phyloP scores from a whole-genome alignment of 495 filamentous ascomycete species.

The Pseudevernia furfuracea region DNA sequence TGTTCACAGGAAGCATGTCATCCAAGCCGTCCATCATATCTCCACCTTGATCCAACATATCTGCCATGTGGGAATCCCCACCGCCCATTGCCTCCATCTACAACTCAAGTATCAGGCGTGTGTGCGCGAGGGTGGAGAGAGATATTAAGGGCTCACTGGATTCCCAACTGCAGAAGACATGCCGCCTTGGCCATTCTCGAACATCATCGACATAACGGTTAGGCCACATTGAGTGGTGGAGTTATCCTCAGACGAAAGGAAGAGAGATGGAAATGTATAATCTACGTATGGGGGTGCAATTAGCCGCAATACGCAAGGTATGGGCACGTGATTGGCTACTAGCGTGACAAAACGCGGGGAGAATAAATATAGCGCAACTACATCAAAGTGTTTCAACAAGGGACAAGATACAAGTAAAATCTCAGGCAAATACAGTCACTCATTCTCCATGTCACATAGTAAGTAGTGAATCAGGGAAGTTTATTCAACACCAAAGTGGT shows the following conservation, averaged over 20 bases:
- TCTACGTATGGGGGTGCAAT: background rate
- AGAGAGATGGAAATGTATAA: slow-evolving; percentile 1
- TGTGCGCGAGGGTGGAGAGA: background rate
- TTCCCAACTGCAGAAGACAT: slow-evolving; percentile 19
- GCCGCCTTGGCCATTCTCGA: slow-evolving; percentile 22
- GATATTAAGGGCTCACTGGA: slow-evolving; percentile 10
- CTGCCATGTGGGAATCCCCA: slow-evolving; percentile 33
- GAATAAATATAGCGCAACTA: background rate
- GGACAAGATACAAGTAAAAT: too few relatives aligned
- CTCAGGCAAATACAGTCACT: too few relatives aligned
- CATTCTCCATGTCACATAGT: background rate
- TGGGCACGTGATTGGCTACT: slow-evolving; percentile 10
- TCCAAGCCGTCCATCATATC: slow-evolving; percentile 29
- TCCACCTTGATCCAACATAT: slow-evolving; percentile 32
- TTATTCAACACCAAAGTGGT: background rate
- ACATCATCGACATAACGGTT: slow-evolving; percentile 23
- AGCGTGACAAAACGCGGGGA: slow-evolving; percentile 8
- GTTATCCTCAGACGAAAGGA: background rate
- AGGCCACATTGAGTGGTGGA: slow-evolving; percentile 10
- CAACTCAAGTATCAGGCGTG: background rate
- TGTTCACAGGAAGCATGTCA: slow-evolving; percentile 30
- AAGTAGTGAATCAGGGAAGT: background rate
- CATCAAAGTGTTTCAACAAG: too few relatives aligned
- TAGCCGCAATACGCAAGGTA: too few relatives aligned
- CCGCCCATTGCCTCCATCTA: slow-evolving; percentile 25